Base-by-base conservation (phyloP, 2,329 filamentous ascomycete species). In the Scolecobasidium constrictum region DNA sequence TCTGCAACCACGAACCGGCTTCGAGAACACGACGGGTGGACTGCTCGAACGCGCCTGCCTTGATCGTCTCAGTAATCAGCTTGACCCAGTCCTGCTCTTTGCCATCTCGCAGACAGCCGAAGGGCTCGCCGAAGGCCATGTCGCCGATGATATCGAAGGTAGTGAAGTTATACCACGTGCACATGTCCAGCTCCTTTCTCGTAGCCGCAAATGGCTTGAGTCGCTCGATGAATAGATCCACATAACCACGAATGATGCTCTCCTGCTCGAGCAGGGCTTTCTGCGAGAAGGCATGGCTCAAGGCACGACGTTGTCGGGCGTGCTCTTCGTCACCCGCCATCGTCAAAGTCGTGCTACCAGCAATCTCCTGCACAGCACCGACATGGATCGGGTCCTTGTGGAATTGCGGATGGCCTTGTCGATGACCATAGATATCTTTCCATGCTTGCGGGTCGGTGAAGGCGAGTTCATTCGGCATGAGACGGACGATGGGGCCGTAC, bases 401-500 rank as follows among this genome's bases (percentile, higher is more conserved):
- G 11, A 46, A 21, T 23, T 45, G n/a, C 5, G 18, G 21, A 17
- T 40, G 21, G 13, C 38, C 38, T n/a, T 40, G 21, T 11, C 38
- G 38, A 28, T 40, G 21, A 47, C 58, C 56, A 45, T 62, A 63
- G 28, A 69, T 66, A 22, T 69, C 64, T 49, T 61, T 59, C 58
- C 65, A 72, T 2, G 56, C 58, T 3, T 56, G 45, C 4, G 55
- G 50, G 17, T 58, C 52, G 34, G 55, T 60, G 49, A 67, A 72
- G 2, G 66, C 62, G 3, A 28, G n/a, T 2, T 72, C 67, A 43
- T 68, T 58, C 2, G 70, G 69, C 3, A 59, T 60, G 34, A 70
- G 54, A 6, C 70, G 64, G 6, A 73, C 67, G 1, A 72, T 59
- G 1, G 58, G 57, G 3, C 69, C 69, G 48, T 68, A 67, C 31